Evolutionary conservation across 257 asterid species (phyloP).

Genomic region (Primulina eburnea): DNA sequence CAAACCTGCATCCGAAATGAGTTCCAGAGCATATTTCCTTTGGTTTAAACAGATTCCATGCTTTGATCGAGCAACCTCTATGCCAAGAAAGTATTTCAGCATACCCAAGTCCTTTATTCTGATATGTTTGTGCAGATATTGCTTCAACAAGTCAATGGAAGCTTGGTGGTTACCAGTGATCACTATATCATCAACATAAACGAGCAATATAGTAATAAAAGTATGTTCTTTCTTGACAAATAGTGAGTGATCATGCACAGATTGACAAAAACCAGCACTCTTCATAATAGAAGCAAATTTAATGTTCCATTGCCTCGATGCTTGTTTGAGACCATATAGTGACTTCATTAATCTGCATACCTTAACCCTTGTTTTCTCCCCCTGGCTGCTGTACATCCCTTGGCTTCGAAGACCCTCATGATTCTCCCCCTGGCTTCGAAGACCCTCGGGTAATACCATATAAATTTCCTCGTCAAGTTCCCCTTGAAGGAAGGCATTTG

Average conservation of each 20-base stretch:
- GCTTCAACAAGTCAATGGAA: fast-evolving
- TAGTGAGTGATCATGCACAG: not conserved
- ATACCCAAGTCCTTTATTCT: not conserved
- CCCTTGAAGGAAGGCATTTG: not conserved
- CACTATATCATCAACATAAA: not conserved
- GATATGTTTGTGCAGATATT: not conserved
- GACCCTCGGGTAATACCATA: not conserved
- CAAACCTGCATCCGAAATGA: no score
- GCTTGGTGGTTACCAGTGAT: no score
- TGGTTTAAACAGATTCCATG: not conserved
- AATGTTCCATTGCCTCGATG: not conserved
- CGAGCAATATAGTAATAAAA: no score
- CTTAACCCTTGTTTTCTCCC: no score
- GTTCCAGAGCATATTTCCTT: not conserved
- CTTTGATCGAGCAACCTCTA: not conserved
- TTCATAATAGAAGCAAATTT: no score
- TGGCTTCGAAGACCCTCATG: no score
- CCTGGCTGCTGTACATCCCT: no score
- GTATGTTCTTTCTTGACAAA: no score
- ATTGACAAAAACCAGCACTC: not conserved
- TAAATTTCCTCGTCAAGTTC: not conserved
- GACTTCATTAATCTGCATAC: no score
- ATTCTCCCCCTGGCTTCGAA: not conserved
- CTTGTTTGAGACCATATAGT: not conserved
- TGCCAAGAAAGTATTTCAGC: not conserved